Percentiles rank a stretch among this genome's conserved stretches.
These are phyloP conservation scores for Aplosporella prunicola DNA, from an alignment of 2,329 filamentous ascomycete genomes.

Conservation along the genomic window DNA sequence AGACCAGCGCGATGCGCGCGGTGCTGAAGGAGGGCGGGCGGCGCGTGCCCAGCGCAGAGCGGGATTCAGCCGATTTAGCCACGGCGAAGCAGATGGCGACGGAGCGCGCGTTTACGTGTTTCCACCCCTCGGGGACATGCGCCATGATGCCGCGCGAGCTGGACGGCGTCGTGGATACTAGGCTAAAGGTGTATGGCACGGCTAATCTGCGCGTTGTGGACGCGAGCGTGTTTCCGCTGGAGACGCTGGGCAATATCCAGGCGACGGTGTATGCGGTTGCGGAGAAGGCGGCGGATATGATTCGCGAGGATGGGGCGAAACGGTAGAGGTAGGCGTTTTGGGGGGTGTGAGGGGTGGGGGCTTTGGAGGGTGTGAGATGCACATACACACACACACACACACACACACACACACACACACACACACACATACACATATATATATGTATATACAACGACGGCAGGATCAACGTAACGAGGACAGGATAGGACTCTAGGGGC, in stretches of 20 bases:
- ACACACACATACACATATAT: too few species aligned
- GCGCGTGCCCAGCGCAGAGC: slow-evolving; percentile 14
- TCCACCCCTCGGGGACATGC: slow-evolving; percentile 29
- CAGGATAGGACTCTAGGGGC: too few species aligned
- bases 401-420: too few species aligned
- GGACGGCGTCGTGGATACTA: slow-evolving; percentile 19
- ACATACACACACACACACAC: too few species aligned
- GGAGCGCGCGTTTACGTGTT: slow-evolving; percentile 18
- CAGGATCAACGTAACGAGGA: too few species aligned
- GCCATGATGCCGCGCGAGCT: slow-evolving; percentile 19
- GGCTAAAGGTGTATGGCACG: slow-evolving; percentile 18
- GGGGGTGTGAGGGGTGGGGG: too few species aligned
- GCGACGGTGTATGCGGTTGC: slow-evolving; percentile 7
- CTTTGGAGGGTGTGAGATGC: too few species aligned
- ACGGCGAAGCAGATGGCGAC: slow-evolving; percentile 14
- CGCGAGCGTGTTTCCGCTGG: slow-evolving; percentile 18
- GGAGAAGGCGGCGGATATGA: slow-evolving; percentile 20
- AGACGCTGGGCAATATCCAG: slow-evolving; percentile 9
- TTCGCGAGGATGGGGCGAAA: too few species aligned
- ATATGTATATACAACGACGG: too few species aligned
- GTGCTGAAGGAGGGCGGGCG: slow-evolving; percentile 6
- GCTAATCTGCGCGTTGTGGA: slow-evolving; percentile 21
- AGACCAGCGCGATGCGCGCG: slow-evolving; percentile 11
- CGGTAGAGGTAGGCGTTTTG: too few species aligned
- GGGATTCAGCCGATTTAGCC: slow-evolving; percentile 13